Evolutionary conservation across 2,329 filamentous ascomycete genomes (phyloP), one percentile per base, ranked within the genome.

Genomic region (Scorias spongiosa): DNA sequence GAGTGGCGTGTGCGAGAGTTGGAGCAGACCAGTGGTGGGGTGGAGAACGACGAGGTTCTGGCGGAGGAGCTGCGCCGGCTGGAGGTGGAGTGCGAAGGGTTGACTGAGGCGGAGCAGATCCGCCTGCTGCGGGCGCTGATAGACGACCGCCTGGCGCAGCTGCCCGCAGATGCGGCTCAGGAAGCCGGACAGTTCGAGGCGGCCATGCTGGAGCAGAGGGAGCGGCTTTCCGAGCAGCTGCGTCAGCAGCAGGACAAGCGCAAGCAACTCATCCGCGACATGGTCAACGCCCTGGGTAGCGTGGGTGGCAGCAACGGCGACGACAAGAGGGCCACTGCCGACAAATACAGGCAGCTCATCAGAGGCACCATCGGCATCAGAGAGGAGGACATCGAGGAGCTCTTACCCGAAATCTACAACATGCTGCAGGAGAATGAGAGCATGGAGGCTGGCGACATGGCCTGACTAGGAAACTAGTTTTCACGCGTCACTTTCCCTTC

Each of bases 271-370:
- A 28, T 28, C 14, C 12, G 14, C 11, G 14, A 18, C 11, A 28
- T 40, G 14, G 32, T 36, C 15, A 12, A 29, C 17, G 29, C 26
- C 28, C 5, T 45, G 45, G 2, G 47, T 50, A 5, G 30, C 30
- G 20, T 36, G 15, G 32, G 32, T 5, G 32, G 32, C 15, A 30
- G 38, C 15, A 17, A 36, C 17, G 37, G 26, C 10, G 46, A 4
- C 2, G 26, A 15, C 2, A 52, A 62, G 10, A 57, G 64, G 51
- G 58, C 63, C 40, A 78, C 79, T 57, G 82, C 83, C 50, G 79
- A 80, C 52, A 77, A 80, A 58, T 89, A 88, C 60, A 72, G 81
- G 48, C 73, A 73, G 44, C 68, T 87, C 28, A 74, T 86, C 29
- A 75, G 75, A 46, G 74, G 74, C 47, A 84, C 82, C 46, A 66